Evolutionary conservation across 768 basidiomycete species (phyloP), one percentile per base, ranked within the genome.

Genomic region (Leccinum arenicola): DNA sequence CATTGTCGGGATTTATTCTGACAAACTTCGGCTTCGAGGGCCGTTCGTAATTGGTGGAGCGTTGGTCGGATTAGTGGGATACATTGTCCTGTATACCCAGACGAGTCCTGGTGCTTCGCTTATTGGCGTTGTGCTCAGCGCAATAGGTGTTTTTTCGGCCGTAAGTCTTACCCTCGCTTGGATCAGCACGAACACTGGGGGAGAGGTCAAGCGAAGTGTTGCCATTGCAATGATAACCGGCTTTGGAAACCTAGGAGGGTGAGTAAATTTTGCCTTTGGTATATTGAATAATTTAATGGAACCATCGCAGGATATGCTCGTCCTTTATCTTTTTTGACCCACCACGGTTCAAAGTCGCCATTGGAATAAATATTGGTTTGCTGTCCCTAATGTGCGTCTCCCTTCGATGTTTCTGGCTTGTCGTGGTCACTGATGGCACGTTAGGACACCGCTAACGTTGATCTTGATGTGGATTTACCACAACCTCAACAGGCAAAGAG

Each of bases 161-260:
- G 67, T 82, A 40, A 72, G 70, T 7, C 53, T 83, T 17, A 58
- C 57, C 10, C 64, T 85, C 1, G 79, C 82, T 23, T 86, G 84
- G 85, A 76, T 73, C 3, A 78, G 77, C 6, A 77, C 78, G 6
- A 82, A 83, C 48, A 76, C 80, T 2, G 84, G 84, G 23, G 83
- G 85, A 15, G 82, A 83, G 54, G 55, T 80, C 48, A 80, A 81
- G 59, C 76, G 78, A 51, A 80, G 76, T 47, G 75, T 81, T 7
- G 75, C 77, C 1, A 65, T 85, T 31, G 85, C 79, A 3, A 75
- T 83, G 73, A 75, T 84, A 14, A 78, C 78, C 36, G 81, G 80
- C 15, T 56, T 83, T 45, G 84, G 80, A n/a, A 86, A 84, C 62
- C 65, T 85, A 17, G 83, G 84, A 59, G 83, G 83, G 64, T 79